Evolutionary conservation across 768 basidiomycete species (phyloP), one percentile per base, ranked within the genome.

Genomic region (Termitomyces sp.): DNA sequence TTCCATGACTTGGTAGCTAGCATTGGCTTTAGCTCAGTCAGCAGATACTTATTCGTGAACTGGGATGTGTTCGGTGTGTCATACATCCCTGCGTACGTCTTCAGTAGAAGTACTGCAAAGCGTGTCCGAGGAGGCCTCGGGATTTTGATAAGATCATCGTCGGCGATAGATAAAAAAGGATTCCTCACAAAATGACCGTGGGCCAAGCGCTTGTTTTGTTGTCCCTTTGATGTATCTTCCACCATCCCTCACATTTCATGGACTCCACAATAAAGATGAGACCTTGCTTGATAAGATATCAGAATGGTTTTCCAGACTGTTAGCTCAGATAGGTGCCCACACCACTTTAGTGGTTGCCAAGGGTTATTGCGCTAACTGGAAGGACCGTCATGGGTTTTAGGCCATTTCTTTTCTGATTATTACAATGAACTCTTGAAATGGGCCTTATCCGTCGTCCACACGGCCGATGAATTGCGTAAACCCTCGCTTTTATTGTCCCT

Each of bases 401-500:
- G 20, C 20, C 47, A 31, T 48, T 49, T 37, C 47, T 31, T 48
- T 1, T 15, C 15, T n/a, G 47, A 56, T 10, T 49, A 47, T n/a
- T 49, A 48, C 9, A 26, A 39, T 20, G 7, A 56, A n/a, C 26
- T 56, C 36, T 48, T 16, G 34, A 47, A 56, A 18, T 56, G 37
- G 47, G 10, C 15, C 49, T 29, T 16, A 1, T 48, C 46, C 6
- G 6, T 56, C n/a, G 28, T 18, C 26, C 26, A n/a, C 20, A 7
- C 36, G 2, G 26, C 37, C 34, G 49, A 60, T 53, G 41, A 58
- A 50, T 47, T 22, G 24, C 36, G 62, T 63, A 46, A 60, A 51
- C 13, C 7, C 51, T 22, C 12, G 24, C 31, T 18, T 24, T 49
- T 13, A 13, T 51, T 36, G 26, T 12, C 29, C 8, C 26, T 10